A percentile compares a stretch with the other conserved stretches of the same genome.
Conservation (phyloP, 2,329 filamentous ascomycete species). For the Sphaerulina musiva region DNA sequence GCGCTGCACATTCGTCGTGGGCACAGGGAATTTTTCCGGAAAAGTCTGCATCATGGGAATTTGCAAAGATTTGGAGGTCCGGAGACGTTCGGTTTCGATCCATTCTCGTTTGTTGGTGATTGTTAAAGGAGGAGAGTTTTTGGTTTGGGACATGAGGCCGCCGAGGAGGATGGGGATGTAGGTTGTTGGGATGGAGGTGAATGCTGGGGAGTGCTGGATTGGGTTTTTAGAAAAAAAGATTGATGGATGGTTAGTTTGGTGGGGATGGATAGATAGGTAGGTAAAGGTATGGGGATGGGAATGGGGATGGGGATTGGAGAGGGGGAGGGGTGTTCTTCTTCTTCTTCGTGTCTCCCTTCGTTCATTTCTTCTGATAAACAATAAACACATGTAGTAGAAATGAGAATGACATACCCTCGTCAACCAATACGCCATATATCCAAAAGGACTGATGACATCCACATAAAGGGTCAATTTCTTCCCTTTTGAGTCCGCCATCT, state of each 20-base stretch:
- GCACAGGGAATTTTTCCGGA: conserved; percentile 49
- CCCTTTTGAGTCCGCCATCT: conserved; percentile 10
- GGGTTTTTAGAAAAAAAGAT: not conserved
- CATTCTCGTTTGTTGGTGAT: conserved; percentile 58
- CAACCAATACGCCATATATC: conserved; percentile 54
- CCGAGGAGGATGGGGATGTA: conserved; percentile 56
- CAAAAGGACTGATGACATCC: conserved; percentile 56
- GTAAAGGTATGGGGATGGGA: too few relatives aligned
- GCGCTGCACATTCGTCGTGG: conserved; percentile 49
- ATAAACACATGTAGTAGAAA: too few relatives aligned
- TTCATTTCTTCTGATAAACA: too few relatives aligned
- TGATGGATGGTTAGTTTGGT: too few relatives aligned
- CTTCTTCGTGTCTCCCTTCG: too few relatives aligned
- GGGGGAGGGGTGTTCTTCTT: too few relatives aligned
- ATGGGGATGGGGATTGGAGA: too few relatives aligned
- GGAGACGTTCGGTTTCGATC: conserved; percentile 48
- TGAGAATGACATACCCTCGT: conserved; percentile 41
- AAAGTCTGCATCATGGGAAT: conserved; percentile 45
- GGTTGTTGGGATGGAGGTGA: conserved; percentile 46
- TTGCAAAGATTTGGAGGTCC: conserved; percentile 46
- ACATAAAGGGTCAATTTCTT: conserved; percentile 51
- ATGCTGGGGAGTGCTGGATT: conserved; percentile 49
- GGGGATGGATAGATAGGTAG: too few relatives aligned
- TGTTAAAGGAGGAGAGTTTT: conserved; percentile 49
- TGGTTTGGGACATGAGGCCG: conserved; percentile 52